These are phyloP conservation scores for Cryptococcus jaspeensis DNA, from an alignment of 1,284 basidiomycete species.

Conservation along the genomic window DNA sequence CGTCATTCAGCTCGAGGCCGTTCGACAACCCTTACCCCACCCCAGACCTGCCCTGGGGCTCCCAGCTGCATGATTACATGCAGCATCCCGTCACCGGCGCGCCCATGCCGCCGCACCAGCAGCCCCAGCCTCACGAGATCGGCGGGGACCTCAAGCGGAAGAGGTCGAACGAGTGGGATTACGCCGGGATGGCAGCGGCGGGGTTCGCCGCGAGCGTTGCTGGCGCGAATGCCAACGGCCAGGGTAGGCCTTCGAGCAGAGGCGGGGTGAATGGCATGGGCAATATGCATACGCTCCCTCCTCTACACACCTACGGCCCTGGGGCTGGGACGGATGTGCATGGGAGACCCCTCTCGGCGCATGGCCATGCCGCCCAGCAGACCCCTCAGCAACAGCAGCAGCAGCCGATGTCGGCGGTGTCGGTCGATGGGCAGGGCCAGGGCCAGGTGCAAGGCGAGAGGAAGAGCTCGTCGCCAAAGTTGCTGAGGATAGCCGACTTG, in stretches of 20 bases:
- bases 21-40: slow-evolving; percentile 23
- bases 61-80: slow-evolving; percentile 15
- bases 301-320: too few species aligned
- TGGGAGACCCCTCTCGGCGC: not conserved
- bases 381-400: not conserved
- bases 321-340: not conserved
- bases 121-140: not conserved
- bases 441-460: not conserved
- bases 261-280: too few species aligned
- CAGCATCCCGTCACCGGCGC: not conserved
- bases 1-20: slow-evolving; percentile 8
- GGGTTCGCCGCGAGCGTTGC: not conserved
- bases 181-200: not conserved
- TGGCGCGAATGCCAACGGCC: too few species aligned
- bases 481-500: slow-evolving; percentile 20
- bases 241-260: not conserved
- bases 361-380: not conserved
- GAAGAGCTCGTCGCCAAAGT: slow-evolving; percentile 13
- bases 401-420: not conserved
- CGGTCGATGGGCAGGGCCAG: too few species aligned
- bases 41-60: slow-evolving; percentile 13
- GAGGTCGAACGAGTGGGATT: not conserved
- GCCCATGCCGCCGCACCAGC: not conserved
- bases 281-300: too few species aligned
- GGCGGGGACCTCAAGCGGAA: slow-evolving; percentile 13